These are phyloP conservation scores for Macrotyloma uniflorum DNA, from an alignment of 306 rosid species.

Conservation along the genomic window DNA sequence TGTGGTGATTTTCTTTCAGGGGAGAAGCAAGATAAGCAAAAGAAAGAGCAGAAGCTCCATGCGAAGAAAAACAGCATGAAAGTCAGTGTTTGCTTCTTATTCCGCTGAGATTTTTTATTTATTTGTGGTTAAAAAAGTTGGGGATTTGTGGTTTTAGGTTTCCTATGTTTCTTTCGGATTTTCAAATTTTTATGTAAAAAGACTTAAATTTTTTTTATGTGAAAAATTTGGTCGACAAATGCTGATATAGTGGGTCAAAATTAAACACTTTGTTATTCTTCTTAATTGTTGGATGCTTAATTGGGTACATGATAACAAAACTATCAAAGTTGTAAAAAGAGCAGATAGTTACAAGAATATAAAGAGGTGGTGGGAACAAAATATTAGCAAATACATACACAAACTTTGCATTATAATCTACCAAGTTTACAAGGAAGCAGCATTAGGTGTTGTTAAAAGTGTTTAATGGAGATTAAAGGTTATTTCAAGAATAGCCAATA, in stretches of 20 bases:
- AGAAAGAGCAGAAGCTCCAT: slow-evolving; percentile 66
- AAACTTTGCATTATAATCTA: too few species aligned
- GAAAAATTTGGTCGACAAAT: background rate
- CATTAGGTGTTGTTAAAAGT: too few species aligned
- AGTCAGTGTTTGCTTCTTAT: slow-evolving; percentile 39
- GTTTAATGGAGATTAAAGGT: too few species aligned
- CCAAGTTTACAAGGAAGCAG: too few species aligned
- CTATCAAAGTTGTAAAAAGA: too few species aligned
- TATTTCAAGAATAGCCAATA: too few species aligned
- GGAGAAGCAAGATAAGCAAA: slow-evolving; percentile 68
- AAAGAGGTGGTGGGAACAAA: too few species aligned
- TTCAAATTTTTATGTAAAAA: background rate
- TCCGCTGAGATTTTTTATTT: too few species aligned
- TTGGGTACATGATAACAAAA: too few species aligned
- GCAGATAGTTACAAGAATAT: too few species aligned
- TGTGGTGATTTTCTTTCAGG: slow-evolving; percentile 46
- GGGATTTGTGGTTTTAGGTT: background rate
- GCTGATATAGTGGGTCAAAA: slow-evolving; percentile 7
- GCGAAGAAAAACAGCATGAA: slow-evolving; percentile 84
- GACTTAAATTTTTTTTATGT: background rate
- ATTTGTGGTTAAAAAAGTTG: background rate
- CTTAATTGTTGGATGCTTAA: too few species aligned
- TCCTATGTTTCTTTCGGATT: background rate
- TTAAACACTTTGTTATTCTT: background rate
- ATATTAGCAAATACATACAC: too few species aligned